A percentile compares a stretch with the other conserved stretches of the same genome.
phyloP scores from a whole-genome alignment of 139 green algal genomes.

The Tetradesmus obliquus region DNA sequence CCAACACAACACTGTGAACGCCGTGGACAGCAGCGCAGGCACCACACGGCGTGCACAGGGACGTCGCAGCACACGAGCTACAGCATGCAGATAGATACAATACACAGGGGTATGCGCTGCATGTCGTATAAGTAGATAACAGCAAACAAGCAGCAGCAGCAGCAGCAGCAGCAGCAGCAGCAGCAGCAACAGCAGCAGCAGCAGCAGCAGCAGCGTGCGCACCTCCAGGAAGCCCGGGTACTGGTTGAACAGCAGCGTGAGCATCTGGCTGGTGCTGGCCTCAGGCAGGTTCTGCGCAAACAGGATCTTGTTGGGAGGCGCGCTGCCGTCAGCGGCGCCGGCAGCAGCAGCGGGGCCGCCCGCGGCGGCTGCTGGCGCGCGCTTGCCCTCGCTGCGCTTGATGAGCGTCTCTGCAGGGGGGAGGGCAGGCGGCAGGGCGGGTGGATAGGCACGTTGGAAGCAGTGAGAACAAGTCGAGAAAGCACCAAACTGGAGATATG shows the following conservation, averaged over 20 bases:
- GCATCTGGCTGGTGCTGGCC: constrained; percentile 87
- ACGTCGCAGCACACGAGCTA: no score
- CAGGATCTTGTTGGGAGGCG: constrained; percentile 92
- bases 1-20: not conserved
- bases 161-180: not conserved
- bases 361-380: not conserved
- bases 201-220: not conserved
- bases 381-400: constrained; percentile 28
- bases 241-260: constrained; percentile 95
- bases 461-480: no score
- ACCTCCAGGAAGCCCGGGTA: constrained; percentile 95
- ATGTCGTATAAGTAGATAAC: not conserved
- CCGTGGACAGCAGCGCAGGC: no score
- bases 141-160: not conserved
- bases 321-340: constrained; percentile 26
- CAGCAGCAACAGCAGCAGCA: no score
- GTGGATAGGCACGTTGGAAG: no score
- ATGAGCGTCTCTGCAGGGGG: constrained; percentile 37
- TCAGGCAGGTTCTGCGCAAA: constrained; percentile 96
- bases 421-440: no score
- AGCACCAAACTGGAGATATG: no score
- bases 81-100: no score
- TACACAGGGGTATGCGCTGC: no score
- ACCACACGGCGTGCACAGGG: no score
- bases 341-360: not conserved